These are phyloP conservation scores for Solanum pimpinellifolium DNA, from an alignment of 257 asterid genomes.

Conservation along the genomic window DNA sequence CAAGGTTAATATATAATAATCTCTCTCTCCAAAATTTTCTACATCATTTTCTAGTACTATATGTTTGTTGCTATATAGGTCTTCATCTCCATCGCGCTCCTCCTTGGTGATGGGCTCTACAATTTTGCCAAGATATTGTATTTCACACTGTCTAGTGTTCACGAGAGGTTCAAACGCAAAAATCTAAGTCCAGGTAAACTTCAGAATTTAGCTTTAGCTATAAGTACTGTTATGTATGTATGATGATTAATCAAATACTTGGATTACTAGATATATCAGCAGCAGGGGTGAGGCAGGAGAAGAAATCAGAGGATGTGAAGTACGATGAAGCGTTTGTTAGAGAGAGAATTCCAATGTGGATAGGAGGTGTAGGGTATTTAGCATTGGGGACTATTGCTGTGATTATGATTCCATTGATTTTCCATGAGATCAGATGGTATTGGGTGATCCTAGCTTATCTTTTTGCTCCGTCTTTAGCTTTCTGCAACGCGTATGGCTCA, in stretches of 20 bases:
- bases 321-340: slow-evolving; percentile 30
- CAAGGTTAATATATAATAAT: slow-evolving; percentile 28
- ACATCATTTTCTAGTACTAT: not conserved
- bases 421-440: slow-evolving; percentile 68
- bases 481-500: slow-evolving; percentile 77
- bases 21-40: not conserved
- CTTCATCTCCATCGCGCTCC: slow-evolving; percentile 69
- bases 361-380: slow-evolving; percentile 36
- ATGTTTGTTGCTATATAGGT: slow-evolving; percentile 29
- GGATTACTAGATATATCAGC: not conserved
- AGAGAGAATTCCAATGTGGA: slow-evolving; percentile 57
- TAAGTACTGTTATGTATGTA: not conserved
- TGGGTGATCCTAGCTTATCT: slow-evolving; percentile 45
- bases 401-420: slow-evolving; percentile 44
- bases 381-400: slow-evolving; percentile 29
- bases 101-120: slow-evolving; percentile 83
- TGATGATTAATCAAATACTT: not conserved
- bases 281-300: slow-evolving; percentile 9
- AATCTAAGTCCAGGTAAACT: not conserved
- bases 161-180: slow-evolving; percentile 29
- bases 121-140: slow-evolving; percentile 48
- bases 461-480: slow-evolving; percentile 55
- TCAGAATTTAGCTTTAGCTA: not conserved
- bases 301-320: not conserved
- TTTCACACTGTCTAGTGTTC: slow-evolving; percentile 33